Evolutionary conservation across 23 red algal species (phyloP).

Genomic region (Agarophyton chilense): DNA sequence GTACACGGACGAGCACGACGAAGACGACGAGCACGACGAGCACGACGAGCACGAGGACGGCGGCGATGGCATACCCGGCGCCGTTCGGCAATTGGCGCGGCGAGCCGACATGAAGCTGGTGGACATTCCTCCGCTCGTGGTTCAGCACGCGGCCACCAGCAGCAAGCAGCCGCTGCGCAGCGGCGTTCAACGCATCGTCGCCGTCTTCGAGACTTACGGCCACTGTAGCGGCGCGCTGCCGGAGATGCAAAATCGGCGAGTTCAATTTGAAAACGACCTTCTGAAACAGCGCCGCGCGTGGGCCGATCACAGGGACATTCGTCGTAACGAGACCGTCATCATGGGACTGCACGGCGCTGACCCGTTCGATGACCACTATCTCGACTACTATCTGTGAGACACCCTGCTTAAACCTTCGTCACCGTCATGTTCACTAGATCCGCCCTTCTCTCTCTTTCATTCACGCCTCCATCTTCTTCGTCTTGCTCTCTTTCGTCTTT

Average conservation of each 20-base stretch:
- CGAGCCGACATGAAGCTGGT: conserved; percentile 51
- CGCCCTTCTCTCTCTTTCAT: neutral
- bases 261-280: conserved; percentile 10
- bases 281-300: conserved; percentile 37
- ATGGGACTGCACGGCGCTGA: neutral
- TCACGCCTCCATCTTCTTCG: neutral
- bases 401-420: neutral
- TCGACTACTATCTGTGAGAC: conserved; percentile 3
- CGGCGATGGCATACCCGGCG: conserved; percentile 27
- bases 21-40: too few species aligned
- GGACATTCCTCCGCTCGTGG: conserved; percentile 40
- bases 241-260: neutral
- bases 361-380: neutral
- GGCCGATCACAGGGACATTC: conserved; percentile 38
- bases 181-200: neutral
- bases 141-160: conserved; percentile 19
- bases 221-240: neutral
- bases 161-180: neutral
- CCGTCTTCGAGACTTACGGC: conserved; percentile 62
- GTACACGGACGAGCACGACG: neutral
- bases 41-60: neutral
- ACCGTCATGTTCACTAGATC: neutral
- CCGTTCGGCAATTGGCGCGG: neutral
- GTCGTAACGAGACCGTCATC: conserved; percentile 50
- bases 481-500: too few species aligned